Conservation (phyloP, 2,329 filamentous ascomycete species). For the Colletotrichum graminicola region DNA sequence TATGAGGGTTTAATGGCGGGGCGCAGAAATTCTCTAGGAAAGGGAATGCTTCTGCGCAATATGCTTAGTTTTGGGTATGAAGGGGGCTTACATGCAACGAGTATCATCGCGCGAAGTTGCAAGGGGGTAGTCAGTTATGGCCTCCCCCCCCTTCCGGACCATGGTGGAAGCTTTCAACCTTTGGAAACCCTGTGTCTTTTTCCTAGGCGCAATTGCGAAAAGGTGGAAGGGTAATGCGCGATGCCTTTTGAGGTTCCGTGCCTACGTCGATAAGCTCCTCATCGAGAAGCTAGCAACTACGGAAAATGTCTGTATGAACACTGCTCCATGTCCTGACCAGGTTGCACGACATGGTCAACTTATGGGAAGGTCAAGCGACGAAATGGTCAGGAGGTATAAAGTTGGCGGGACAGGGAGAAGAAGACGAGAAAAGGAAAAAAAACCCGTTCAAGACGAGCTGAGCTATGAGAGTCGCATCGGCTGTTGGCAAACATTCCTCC, state of each 20-base stretch:
- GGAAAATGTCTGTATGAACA: conserved; percentile 54
- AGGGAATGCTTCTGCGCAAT: not conserved
- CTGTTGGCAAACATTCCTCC: not conserved
- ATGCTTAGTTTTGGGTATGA: not conserved
- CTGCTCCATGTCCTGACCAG: conserved; percentile 48
- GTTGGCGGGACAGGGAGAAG: no score
- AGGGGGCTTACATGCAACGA: not conserved
- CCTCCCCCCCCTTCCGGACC: not conserved
- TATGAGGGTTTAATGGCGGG: not conserved
- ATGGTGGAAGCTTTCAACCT: conserved; percentile 1
- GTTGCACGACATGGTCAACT: conserved; percentile 53
- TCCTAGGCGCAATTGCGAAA: conserved; percentile 52
- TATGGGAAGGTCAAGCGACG: not conserved
- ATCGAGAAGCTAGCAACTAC: conserved; percentile 52
- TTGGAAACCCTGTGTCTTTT: conserved; percentile 40
- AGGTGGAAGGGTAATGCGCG: conserved; percentile 54
- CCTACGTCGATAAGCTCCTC: conserved; percentile 54
- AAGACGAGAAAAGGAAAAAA: not conserved
- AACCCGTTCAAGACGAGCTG: conserved; percentile 18
- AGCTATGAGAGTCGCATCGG: conserved; percentile 12
- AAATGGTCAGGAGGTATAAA: not conserved
- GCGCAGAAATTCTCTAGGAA: not conserved
- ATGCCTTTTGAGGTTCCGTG: conserved; percentile 51
- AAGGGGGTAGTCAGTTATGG: not conserved
- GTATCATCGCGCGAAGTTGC: not conserved